Evolutionary conservation across 2,329 filamentous ascomycete genomes (phyloP).

Genomic region (Colletotrichum filicis): DNA sequence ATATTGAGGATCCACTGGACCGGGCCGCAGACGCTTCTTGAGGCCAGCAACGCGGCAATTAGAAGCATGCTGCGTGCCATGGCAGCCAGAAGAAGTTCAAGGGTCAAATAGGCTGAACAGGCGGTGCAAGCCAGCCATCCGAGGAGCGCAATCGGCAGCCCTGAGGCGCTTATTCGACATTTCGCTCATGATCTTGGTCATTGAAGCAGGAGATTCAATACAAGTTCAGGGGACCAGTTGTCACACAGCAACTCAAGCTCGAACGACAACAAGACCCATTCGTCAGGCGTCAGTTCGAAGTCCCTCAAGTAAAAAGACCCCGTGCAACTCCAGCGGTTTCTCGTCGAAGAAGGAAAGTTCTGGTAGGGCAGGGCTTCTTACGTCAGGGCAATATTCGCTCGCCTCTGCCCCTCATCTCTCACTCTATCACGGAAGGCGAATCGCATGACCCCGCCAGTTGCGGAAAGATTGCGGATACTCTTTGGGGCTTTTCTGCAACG

Average conservation of each 20-base stretch:
- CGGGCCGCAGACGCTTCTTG: conserved; percentile 7
- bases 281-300: neutral
- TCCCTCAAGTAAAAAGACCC: too few species aligned
- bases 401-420: conserved; percentile 36
- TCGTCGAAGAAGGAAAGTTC: too few species aligned
- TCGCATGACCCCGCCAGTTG: neutral
- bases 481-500: neutral
- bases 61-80: neutral
- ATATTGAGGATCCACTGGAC: conserved; percentile 15
- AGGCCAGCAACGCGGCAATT: conserved; percentile 1
- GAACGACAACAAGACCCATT: neutral
- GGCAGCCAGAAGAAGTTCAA: neutral
- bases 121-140: conserved; percentile 3
- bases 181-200: neutral
- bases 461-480: conserved; percentile 5
- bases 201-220: neutral
- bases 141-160: neutral
- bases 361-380: too few species aligned
- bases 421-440: neutral
- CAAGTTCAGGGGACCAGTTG: neutral
- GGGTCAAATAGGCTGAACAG: neutral
- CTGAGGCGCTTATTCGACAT: neutral
- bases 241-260: neutral
- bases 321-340: too few species aligned
- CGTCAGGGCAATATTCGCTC: conserved; percentile 23